Percentiles rank a stretch among this genome's conserved stretches.
Evolutionary conservation across 2,329 filamentous ascomycete genomes (phyloP).

Genomic region (Epichloe sibirici): DNA sequence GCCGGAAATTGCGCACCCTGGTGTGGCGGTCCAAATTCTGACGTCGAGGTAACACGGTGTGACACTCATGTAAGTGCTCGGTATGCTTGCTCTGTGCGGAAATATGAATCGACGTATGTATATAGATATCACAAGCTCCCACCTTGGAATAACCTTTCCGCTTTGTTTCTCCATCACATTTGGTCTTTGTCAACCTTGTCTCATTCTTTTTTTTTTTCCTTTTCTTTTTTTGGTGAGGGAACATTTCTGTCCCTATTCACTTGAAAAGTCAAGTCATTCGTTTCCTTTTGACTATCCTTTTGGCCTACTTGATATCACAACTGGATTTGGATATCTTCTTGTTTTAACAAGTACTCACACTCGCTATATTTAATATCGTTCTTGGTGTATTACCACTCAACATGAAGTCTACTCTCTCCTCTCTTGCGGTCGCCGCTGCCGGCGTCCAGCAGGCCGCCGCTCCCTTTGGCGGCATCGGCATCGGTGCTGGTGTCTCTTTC

Average conservation of each 20-base stretch:
- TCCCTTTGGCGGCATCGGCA: conserved; percentile 19
- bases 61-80: background rate
- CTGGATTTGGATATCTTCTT: conserved; percentile 7
- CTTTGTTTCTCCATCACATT: background rate
- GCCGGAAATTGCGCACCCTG: conserved; percentile 1
- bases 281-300: conserved; percentile 35
- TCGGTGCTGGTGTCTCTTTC: conserved; percentile 6
- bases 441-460: conserved; percentile 37
- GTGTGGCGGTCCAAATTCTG: background rate
- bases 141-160: background rate
- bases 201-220: conserved; percentile 8
- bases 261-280: conserved; percentile 41
- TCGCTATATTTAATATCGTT: conserved; percentile 5
- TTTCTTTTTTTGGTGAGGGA: conserved; percentile 12
- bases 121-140: conserved; percentile 5
- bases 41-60: background rate
- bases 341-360: conserved; percentile 3
- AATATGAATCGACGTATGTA: background rate
- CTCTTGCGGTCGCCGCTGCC: conserved; percentile 37
- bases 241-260: conserved; percentile 8
- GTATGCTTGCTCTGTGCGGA: background rate
- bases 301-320: conserved; percentile 17
- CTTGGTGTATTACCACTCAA: conserved; percentile 12
- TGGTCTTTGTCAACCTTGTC: background rate
- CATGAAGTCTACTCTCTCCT: conserved; percentile 39